Percentiles rank a stretch among this genome's conserved stretches.
Conservation (phyloP, 2,329 filamentous ascomycete genomes). For the Aspergillus neoniger region DNA sequence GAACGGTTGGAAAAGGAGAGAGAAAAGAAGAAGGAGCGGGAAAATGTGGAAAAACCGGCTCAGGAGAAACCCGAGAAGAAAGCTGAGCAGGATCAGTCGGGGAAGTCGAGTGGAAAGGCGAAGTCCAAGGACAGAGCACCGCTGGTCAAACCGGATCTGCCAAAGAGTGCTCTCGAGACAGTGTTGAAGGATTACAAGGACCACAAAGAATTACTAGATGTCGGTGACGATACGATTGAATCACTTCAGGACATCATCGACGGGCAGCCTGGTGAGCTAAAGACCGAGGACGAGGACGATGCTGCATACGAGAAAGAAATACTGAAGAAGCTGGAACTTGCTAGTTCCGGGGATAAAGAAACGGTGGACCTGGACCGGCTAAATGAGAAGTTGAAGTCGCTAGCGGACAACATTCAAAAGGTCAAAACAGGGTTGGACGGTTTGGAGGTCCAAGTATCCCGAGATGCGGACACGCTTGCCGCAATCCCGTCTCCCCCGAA, state of each 20-base stretch:
- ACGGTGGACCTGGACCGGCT: slow-evolving; percentile 39
- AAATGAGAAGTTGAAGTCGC: slow-evolving; percentile 41
- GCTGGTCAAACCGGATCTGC: slow-evolving; percentile 41
- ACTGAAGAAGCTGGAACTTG: slow-evolving; percentile 26
- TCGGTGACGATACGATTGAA: slow-evolving; percentile 50
- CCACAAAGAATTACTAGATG: slow-evolving; percentile 38
- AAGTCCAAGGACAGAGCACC: slow-evolving; percentile 23
- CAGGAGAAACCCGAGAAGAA: background rate
- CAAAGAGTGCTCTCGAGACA: slow-evolving; percentile 45
- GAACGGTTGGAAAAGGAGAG: background rate
- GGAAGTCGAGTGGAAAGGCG: background rate
- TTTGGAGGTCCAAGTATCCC: slow-evolving; percentile 41
- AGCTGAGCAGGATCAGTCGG: background rate
- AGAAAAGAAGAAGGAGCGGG: background rate
- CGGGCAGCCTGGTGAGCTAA: slow-evolving; percentile 28
- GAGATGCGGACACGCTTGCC: slow-evolving; percentile 21
- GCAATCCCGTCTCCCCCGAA: slow-evolving; percentile 21
- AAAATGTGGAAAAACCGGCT: background rate
- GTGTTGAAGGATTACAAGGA: slow-evolving; percentile 45
- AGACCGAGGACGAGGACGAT: slow-evolving; percentile 34
- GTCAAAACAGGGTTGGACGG: slow-evolving; percentile 43
- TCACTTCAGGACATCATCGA: slow-evolving; percentile 47
- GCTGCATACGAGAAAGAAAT: slow-evolving; percentile 36
- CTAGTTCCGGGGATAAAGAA: slow-evolving; percentile 23
- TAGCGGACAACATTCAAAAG: slow-evolving; percentile 44